Percentiles rank a stretch among this genome's conserved stretches.
Conservation (phyloP, 805 yeast species). For the Cyberlindnera amylophila region DNA sequence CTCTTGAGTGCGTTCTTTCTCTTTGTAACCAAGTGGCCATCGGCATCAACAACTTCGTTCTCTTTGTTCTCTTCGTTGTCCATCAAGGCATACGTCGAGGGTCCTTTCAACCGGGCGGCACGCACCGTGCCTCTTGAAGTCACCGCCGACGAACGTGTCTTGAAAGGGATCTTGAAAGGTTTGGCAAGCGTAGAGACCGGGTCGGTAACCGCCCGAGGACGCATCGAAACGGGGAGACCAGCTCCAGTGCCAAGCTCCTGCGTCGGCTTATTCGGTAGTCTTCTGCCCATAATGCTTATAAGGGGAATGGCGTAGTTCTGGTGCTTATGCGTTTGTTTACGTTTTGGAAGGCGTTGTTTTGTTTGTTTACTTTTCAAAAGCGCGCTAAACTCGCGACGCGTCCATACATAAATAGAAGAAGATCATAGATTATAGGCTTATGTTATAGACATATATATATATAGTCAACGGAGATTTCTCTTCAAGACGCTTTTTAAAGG, state of each 20-base stretch:
- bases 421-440: no score
- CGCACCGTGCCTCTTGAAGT: constrained; percentile 24
- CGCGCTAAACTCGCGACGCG: neutral
- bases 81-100: constrained; percentile 39
- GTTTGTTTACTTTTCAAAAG: constrained; percentile 8
- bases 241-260: constrained; percentile 66
- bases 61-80: constrained; percentile 30
- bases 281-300: constrained; percentile 31
- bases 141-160: constrained; percentile 24
- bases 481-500: no score
- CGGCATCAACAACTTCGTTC: constrained; percentile 32
- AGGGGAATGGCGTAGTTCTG: no score
- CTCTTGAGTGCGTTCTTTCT: constrained; percentile 59
- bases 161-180: constrained; percentile 69
- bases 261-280: constrained; percentile 40
- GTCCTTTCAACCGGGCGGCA: constrained; percentile 33
- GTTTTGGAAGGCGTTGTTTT: neutral
- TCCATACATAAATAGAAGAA: no score
- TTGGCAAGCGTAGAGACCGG: constrained; percentile 50
- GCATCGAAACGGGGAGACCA: constrained; percentile 52
- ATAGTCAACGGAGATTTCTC: no score
- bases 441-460: no score
- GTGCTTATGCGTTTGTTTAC: no score
- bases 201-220: constrained; percentile 51
- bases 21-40: constrained; percentile 31